Evolutionary conservation across 164 flowering plant species (phyloP).

Genomic region (Euptelea pleiosperma): DNA sequence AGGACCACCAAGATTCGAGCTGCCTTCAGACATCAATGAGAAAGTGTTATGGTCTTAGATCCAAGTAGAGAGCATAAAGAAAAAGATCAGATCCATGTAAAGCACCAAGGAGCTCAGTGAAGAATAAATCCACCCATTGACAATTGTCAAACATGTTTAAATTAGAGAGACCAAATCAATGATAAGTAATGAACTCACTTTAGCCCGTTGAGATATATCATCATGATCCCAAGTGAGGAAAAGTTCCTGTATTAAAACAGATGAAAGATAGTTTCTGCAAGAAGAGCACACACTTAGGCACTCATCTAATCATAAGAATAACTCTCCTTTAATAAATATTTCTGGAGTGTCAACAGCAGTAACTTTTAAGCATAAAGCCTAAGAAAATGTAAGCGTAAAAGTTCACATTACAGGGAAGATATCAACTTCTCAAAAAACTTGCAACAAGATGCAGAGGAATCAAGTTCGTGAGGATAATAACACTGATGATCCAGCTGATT

Average conservation of each 20-base stretch:
- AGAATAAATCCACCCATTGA: neutral
- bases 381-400: no score
- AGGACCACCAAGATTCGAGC: constrained; percentile 91
- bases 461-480: no score
- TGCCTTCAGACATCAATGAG: constrained; percentile 50
- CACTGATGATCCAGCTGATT: neutral
- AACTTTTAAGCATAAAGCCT: no score
- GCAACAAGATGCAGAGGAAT: no score
- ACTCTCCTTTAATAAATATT: no score
- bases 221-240: constrained; percentile 99
- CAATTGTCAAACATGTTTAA: constrained; percentile 1
- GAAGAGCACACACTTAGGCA: constrained; percentile 3
- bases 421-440: no score
- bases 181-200: constrained; percentile 46
- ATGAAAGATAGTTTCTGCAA: constrained; percentile 94
- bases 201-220: constrained; percentile 74
- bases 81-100: neutral
- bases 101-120: neutral
- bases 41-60: neutral
- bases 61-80: neutral
- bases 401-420: no score
- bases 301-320: no score
- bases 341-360: no score
- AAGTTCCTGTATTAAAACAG: constrained; percentile 89
- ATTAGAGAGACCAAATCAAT: constrained; percentile 1